Conservation (phyloP, 2,329 filamentous ascomycete species). For the Penicillium sp. region DNA sequence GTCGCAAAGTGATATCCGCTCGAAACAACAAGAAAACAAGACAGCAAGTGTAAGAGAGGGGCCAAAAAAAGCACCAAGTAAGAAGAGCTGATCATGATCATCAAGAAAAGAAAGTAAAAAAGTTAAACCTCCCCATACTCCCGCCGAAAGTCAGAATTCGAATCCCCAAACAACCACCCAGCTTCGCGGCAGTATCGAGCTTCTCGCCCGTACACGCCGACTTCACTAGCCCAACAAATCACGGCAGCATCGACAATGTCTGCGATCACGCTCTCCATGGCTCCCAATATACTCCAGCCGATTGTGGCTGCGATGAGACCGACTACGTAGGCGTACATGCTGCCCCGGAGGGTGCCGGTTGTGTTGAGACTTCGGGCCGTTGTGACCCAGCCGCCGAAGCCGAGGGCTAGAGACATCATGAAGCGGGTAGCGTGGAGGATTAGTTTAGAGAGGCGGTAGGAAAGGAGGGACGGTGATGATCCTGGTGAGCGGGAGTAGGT, state of each 20-base stretch:
- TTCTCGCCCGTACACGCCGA: constrained; percentile 61
- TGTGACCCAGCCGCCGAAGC: constrained; percentile 95
- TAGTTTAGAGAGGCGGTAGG: constrained; percentile 88
- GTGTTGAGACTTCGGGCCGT: constrained; percentile 75
- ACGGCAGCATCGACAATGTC: constrained; percentile 86
- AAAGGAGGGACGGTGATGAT: constrained; percentile 63
- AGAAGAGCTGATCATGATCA: background rate
- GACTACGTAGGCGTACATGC: constrained; percentile 91
- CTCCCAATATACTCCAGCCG: constrained; percentile 88
- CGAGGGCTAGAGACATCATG: constrained; percentile 85
- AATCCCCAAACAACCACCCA: constrained; percentile 79
- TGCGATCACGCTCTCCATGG: constrained; percentile 84
- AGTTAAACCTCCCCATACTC: constrained; percentile 25
- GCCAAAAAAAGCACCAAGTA: background rate
- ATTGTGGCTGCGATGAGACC: constrained; percentile 91
- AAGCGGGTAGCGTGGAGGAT: constrained; percentile 87
- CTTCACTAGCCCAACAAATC: constrained; percentile 94
- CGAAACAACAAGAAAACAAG: background rate
- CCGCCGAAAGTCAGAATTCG: constrained; percentile 13
- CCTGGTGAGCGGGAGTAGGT: constrained; percentile 46
- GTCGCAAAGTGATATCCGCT: background rate
- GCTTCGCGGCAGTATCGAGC: constrained; percentile 88
- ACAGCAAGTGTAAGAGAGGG: background rate
- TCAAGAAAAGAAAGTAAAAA: background rate
- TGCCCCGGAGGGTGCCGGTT: constrained; percentile 62